Evolutionary conservation across 2,329 filamentous ascomycete species (phyloP).

Genomic region (Rugonectria rugulosa): DNA sequence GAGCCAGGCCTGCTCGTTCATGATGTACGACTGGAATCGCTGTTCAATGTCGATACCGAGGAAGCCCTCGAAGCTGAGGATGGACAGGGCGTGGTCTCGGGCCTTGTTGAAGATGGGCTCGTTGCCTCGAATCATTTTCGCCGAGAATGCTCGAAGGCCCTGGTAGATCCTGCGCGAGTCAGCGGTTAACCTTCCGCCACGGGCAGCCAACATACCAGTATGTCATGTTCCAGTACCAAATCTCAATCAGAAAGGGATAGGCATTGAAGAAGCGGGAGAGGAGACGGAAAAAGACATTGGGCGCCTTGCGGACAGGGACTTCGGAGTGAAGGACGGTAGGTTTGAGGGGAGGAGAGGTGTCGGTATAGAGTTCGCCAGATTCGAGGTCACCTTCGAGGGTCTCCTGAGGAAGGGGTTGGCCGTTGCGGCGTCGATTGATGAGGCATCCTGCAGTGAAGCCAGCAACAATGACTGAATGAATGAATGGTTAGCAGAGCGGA

Average conservation of each 20-base stretch:
- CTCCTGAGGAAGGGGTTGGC: conserved; percentile 2
- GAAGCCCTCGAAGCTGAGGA: conserved; percentile 48
- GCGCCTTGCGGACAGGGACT: conserved; percentile 26
- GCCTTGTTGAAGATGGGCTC: conserved; percentile 48
- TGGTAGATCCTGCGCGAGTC: conserved; percentile 49
- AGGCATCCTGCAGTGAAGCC: conserved; percentile 35
- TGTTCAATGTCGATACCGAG: conserved; percentile 51
- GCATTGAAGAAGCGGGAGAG: conserved; percentile 41
- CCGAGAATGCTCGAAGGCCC: conserved; percentile 52
- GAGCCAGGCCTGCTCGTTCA: conserved; percentile 45
- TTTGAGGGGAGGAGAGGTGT: conserved; percentile 33
- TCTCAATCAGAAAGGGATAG: conserved; percentile 45
- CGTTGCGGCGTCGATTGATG: conserved; percentile 31
- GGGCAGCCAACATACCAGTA: conserved; percentile 39
- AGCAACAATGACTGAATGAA: conserved; percentile 36
- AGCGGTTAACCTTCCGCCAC: too few relatives aligned
- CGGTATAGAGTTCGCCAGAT: conserved; percentile 20
- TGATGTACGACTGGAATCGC: conserved; percentile 48
- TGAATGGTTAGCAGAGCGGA: not conserved
- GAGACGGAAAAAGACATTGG: conserved; percentile 35
- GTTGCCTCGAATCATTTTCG: conserved; percentile 49
- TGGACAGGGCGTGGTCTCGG: conserved; percentile 48
- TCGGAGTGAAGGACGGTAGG: conserved; percentile 23
- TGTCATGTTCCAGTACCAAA: conserved; percentile 48
- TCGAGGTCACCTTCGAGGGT: conserved; percentile 27